Conservation (phyloP, 1,284 basidiomycete species). For the Peniophora sp. region DNA sequence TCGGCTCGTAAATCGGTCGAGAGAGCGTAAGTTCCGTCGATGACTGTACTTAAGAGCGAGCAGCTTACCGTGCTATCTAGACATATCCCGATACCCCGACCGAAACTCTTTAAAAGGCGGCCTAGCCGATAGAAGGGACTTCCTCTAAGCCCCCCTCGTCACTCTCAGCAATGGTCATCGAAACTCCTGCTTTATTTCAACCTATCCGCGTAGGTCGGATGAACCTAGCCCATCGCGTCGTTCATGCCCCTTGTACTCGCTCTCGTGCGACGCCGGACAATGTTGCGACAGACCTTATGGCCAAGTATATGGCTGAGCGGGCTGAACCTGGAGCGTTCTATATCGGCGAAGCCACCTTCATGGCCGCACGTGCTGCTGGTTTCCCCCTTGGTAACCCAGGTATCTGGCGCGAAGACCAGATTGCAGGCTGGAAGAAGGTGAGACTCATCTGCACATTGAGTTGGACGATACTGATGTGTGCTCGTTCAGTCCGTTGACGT, state of each 20-base stretch:
- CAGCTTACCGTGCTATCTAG: too few species aligned
- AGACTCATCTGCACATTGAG: constrained; percentile 1
- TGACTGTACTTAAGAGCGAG: too few species aligned
- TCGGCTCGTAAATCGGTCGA: too few species aligned
- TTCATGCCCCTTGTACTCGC: too few species aligned
- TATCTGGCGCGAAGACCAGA: constrained; percentile 21
- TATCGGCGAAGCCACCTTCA: constrained; percentile 25
- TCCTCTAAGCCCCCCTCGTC: too few species aligned
- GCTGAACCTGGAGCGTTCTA: constrained; percentile 23
- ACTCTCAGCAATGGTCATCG: too few species aligned
- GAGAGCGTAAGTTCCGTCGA: too few species aligned
- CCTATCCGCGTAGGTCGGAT: constrained; percentile 21
- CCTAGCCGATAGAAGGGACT: too few species aligned
- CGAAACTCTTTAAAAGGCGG: too few species aligned
- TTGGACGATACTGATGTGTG: too few species aligned
- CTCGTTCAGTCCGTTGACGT: constrained; percentile 3
- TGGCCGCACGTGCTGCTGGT: constrained; percentile 15
- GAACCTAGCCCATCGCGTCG: constrained; percentile 14
- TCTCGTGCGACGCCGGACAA: constrained; percentile 2
- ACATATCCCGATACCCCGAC: too few species aligned
- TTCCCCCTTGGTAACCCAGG: constrained; percentile 15
- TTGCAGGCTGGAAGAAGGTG: constrained; percentile 23
- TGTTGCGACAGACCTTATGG: constrained; percentile 10
- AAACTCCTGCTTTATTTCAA: constrained; percentile 14
- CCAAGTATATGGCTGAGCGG: constrained; percentile 24